These are phyloP conservation scores for Corniculantispora saksenae DNA, from an alignment of 2,329 filamentous ascomycete species.

Conservation along the genomic window DNA sequence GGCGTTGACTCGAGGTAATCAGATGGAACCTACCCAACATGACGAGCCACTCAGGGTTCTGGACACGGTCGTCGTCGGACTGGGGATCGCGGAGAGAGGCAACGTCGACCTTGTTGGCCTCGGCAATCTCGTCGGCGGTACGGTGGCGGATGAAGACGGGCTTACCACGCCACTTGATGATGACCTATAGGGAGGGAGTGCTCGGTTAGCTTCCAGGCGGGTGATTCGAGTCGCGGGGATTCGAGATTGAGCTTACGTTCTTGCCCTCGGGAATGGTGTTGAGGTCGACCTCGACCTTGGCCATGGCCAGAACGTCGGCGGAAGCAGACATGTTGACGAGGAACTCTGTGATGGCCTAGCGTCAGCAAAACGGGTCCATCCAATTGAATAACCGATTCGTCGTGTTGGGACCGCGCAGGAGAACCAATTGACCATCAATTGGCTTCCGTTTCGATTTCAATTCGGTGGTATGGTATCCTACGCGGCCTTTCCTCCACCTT, in stretches of 20 bases:
- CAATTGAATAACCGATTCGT: constrained; percentile 10
- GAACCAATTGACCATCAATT: constrained; percentile 13
- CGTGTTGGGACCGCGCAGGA: background rate
- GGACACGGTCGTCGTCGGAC: constrained; percentile 85
- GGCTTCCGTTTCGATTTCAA: background rate
- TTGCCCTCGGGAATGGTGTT: constrained; percentile 94
- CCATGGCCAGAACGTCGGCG: constrained; percentile 96
- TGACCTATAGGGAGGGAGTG: constrained; percentile 61
- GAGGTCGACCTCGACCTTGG: constrained; percentile 98
- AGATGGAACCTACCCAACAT: constrained; percentile 77
- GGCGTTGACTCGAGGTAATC: too few species aligned
- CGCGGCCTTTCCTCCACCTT: background rate
- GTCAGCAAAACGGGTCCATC: constrained; percentile 27
- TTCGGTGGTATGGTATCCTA: background rate
- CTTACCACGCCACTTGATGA: constrained; percentile 99
- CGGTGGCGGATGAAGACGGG: constrained; percentile 99
- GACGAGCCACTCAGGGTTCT: constrained; percentile 98
- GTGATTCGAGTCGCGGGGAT: background rate
- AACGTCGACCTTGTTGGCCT: constrained; percentile 88
- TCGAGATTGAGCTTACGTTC: constrained; percentile 68
- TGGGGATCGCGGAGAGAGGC: constrained; percentile 86
- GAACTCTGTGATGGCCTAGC: constrained; percentile 68
- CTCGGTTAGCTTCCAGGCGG: background rate
- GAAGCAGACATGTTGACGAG: constrained; percentile 99
- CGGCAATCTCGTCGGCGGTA: constrained; percentile 87